A percentile compares a stretch with the other conserved stretches of the same genome.
These are phyloP conservation scores for Neurospora intermedia DNA, from an alignment of 495 filamentous ascomycete species.

Conservation along the genomic window DNA sequence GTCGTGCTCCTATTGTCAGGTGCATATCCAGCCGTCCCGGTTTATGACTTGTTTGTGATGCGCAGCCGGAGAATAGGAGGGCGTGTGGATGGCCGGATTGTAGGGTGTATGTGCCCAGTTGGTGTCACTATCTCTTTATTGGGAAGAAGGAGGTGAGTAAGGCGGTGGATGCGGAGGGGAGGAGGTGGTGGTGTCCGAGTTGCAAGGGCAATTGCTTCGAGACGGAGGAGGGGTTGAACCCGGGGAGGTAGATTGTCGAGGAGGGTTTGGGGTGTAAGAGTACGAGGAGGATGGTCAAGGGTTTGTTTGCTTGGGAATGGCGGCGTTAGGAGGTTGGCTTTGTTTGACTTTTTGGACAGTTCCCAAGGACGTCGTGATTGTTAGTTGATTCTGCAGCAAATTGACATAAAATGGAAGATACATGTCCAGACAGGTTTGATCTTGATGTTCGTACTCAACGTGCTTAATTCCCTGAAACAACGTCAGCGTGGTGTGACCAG, in stretches of 20 bases:
- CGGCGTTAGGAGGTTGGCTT: neutral
- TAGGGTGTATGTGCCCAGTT: conserved; percentile 1
- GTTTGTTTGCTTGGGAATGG: neutral
- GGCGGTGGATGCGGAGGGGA: neutral
- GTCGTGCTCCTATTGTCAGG: conserved; percentile 1
- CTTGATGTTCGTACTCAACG: neutral
- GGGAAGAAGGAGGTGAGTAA: neutral
- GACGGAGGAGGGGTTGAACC: neutral
- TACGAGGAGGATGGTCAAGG: neutral
- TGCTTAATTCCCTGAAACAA: neutral
- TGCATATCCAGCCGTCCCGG: neutral
- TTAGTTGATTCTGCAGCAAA: neutral
- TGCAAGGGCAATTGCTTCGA: conserved; percentile 6
- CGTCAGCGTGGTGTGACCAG: neutral
- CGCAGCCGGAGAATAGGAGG: neutral
- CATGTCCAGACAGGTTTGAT: neutral
- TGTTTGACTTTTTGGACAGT: neutral
- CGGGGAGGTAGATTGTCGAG: neutral
- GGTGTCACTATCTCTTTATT: neutral
- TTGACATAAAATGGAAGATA: too few species aligned
- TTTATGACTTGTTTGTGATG: conserved; percentile 5
- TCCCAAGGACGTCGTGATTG: neutral
- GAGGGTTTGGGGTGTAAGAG: neutral
- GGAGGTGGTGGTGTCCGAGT: conserved; percentile 3
- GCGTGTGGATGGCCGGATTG: conserved; percentile 13